Conservation (phyloP, 2,329 filamentous ascomycete species). For the Scedosporium apiospermum region DNA sequence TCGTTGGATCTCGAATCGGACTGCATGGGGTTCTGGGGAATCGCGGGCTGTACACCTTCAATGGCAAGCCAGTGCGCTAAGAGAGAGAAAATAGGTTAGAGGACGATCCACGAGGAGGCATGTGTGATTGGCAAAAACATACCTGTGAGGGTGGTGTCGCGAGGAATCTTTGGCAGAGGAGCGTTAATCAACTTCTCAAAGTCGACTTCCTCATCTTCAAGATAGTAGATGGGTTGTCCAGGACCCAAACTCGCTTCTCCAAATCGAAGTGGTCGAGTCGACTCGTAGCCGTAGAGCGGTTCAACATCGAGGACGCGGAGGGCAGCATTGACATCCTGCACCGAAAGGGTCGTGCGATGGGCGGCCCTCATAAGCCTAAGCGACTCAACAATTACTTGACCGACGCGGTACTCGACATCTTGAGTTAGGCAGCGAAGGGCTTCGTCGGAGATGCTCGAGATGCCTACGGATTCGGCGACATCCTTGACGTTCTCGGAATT, state of each 20-base stretch:
- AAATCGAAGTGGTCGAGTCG: constrained; percentile 77
- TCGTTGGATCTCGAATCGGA: constrained; percentile 77
- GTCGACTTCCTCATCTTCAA: constrained; percentile 97
- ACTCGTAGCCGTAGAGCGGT: constrained; percentile 93
- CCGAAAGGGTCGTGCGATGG: constrained; percentile 76
- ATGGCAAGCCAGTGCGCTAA: constrained; percentile 80
- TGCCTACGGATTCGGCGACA: constrained; percentile 91
- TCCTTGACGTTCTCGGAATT: constrained; percentile 93
- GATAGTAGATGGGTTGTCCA: constrained; percentile 90
- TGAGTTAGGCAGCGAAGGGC: constrained; percentile 80
- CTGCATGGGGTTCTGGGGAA: constrained; percentile 89
- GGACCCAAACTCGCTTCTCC: constrained; percentile 90
- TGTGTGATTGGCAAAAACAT: constrained; percentile 15
- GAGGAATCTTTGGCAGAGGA: constrained; percentile 84
- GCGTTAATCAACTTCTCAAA: constrained; percentile 99
- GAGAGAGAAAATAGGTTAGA: neutral
- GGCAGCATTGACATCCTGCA: constrained; percentile 82
- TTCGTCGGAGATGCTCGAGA: constrained; percentile 71
- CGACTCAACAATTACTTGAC: constrained; percentile 87
- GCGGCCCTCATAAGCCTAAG: constrained; percentile 93
- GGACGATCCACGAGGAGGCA: neutral
- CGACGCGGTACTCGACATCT: constrained; percentile 91
- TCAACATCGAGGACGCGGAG: constrained; percentile 83
- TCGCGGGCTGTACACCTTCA: constrained; percentile 92
- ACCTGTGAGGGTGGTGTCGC: constrained; percentile 90